Base-by-base conservation (phyloP, 2,329 filamentous ascomycete species). In the Fusarium tjaetaba region DNA sequence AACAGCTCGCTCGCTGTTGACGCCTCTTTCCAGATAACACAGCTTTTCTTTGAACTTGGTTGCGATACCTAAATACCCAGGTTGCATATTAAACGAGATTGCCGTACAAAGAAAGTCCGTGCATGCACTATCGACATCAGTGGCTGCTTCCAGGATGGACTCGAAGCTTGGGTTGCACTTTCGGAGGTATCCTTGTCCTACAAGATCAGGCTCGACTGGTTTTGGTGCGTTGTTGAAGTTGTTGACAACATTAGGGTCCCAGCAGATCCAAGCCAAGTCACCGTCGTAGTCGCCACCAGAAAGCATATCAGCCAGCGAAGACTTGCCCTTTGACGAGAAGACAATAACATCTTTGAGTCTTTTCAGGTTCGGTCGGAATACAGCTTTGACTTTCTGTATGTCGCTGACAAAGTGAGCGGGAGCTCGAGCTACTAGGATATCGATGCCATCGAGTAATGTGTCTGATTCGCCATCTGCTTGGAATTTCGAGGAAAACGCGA, bases 221-320 rank as follows among this genome's bases (percentile, higher is more conserved):
- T 77, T 72, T 1, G 76, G n/a, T 0, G 89, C 88, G 65, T 93
- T 94, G 9, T 77, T 73, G 73, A 96, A 96, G n/a, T 90, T 89
- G 10, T 84, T 75, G 0, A 94, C 92, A 7, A 96, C 86, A 0
- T 83, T 81, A 0, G 85, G 83, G 34, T 95, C 92, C 92, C 92
- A 96, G 76, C 92, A 94, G 0, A 94, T 82, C 92, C 93, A 95
- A 9, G 93, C 89, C n/a, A 84, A 87, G 70, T 96, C 94, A 0
- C 94, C 94, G 73, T 96, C 93, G 70, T 95, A 96, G 76, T 96
- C 94, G 1, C 94, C 94, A 1, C 94, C 94, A 3, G 93, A 94
- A 0, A 96, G 84, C 75, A 91, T 91, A 14, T 90, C 88, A 0
- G 93, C 94, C 0, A 95, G 85, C 0, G 93, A 89, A 2, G 82